phyloP scores from a whole-genome alignment of 2,329 filamentous ascomycete species.

The Ophiostoma sp. region DNA sequence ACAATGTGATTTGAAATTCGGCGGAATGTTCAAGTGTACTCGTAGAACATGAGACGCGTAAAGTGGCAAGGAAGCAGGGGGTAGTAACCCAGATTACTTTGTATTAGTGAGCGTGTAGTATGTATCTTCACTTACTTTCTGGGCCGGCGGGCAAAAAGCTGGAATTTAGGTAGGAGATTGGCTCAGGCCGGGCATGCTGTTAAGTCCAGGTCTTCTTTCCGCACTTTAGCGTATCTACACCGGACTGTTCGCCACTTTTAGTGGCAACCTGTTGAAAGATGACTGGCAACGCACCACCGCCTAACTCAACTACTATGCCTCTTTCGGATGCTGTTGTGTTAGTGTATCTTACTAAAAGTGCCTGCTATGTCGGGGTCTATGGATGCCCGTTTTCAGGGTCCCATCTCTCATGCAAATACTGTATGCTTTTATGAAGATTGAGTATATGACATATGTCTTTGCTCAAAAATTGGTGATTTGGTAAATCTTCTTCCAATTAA shows the following conservation, averaged over 20 bases:
- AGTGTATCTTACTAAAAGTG: neutral
- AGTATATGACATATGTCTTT: no score
- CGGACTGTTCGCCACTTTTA: neutral
- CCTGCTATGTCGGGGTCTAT: neutral
- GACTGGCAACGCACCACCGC: neutral
- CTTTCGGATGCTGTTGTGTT: constrained; percentile 2
- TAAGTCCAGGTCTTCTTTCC: constrained; percentile 1
- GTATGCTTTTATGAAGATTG: no score
- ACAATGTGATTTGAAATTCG: constrained; percentile 1
- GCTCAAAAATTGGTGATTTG: no score
- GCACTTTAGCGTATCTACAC: neutral
- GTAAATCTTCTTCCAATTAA: no score
- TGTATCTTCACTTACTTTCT: neutral
- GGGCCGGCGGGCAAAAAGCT: neutral
- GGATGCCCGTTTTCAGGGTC: neutral
- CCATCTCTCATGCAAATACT: neutral
- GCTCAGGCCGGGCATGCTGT: neutral
- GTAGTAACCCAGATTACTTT: no score
- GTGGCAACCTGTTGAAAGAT: neutral
- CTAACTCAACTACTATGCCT: neutral
- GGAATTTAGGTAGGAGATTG: neutral
- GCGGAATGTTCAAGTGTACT: neutral
- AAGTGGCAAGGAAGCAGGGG: neutral
- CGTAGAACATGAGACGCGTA: constrained; percentile 6
- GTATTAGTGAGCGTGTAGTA: neutral